Percentiles rank a stretch among this genome's conserved stretches.
These are phyloP conservation scores for Tylopilus sp. DNA, from an alignment of 768 basidiomycete genomes.

Conservation along the genomic window DNA sequence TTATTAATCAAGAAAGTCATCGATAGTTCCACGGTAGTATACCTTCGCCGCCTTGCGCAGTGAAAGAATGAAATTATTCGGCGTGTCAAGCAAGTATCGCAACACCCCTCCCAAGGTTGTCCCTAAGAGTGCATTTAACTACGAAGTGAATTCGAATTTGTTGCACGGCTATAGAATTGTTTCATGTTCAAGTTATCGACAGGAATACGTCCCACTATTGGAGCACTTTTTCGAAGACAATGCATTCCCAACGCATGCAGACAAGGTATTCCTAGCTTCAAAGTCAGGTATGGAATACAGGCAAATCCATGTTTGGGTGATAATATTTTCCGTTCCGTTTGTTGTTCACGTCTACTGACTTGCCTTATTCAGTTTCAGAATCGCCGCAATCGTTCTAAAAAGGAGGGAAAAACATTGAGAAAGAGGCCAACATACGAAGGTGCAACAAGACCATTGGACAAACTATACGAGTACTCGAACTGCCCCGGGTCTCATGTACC, in stretches of 20 bases:
- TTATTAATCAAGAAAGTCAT: accelerated
- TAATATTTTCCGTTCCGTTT: not conserved
- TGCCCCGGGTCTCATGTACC: not conserved
- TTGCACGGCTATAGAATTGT: accelerated
- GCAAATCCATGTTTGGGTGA: constrained; percentile 20
- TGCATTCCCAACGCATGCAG: constrained; percentile 8
- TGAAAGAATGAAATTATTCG: constrained; percentile 2
- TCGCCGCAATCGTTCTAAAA: constrained; percentile 9
- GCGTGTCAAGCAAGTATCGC: not conserved
- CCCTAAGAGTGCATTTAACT: not conserved
- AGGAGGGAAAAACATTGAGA: not conserved
- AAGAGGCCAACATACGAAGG: not conserved
- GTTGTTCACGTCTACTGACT: not conserved
- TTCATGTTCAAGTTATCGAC: accelerated
- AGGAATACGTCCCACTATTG: constrained; percentile 8
- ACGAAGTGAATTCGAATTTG: not conserved
- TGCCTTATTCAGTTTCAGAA: constrained; percentile 11
- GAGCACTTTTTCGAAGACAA: constrained; percentile 15
- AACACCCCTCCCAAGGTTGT: accelerated
- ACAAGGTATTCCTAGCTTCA: constrained; percentile 10
- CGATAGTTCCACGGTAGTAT: accelerated
- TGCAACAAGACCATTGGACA: not conserved
- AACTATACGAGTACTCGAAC: not conserved
- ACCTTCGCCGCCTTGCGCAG: not conserved
- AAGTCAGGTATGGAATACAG: constrained; percentile 10